Conservation (phyloP, 1,284 basidiomycete species). For the Agaricales sp. region DNA sequence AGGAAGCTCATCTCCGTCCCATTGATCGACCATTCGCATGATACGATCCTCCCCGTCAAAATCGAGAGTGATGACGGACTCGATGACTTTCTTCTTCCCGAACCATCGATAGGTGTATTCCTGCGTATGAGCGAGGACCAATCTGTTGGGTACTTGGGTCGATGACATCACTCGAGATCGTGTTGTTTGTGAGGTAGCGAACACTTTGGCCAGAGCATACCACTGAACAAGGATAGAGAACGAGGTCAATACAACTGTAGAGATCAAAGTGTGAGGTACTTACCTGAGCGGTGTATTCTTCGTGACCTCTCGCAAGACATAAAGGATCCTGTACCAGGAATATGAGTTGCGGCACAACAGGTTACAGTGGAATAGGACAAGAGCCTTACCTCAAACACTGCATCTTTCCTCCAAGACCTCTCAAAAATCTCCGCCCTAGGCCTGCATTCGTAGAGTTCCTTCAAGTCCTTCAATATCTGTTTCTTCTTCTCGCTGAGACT, state of each 20-base stretch:
- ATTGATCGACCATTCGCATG: slow-evolving; percentile 46
- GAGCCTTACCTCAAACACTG: slow-evolving; percentile 43
- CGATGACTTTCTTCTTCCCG: slow-evolving; percentile 39
- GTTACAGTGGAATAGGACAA: not conserved
- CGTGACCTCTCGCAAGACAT: slow-evolving; percentile 37
- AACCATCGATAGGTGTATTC: slow-evolving; percentile 46
- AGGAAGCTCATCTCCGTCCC: slow-evolving; percentile 49
- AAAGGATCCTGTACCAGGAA: slow-evolving; percentile 38
- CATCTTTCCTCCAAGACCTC: slow-evolving; percentile 46
- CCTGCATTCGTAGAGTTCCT: slow-evolving; percentile 47
- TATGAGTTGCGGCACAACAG: slow-evolving; percentile 4
- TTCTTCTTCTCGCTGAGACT: slow-evolving; percentile 20
- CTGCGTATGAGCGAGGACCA: slow-evolving; percentile 53
- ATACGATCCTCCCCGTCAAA: slow-evolving; percentile 56
- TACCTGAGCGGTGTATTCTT: slow-evolving; percentile 47
- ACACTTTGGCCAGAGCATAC: slow-evolving; percentile 43
- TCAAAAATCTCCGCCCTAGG: slow-evolving; percentile 47
- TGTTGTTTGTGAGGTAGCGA: slow-evolving; percentile 38
- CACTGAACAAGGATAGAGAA: slow-evolving; percentile 44
- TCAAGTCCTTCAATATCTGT: slow-evolving; percentile 40
- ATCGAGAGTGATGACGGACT: slow-evolving; percentile 55
- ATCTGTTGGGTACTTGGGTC: slow-evolving; percentile 39
- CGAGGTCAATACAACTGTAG: slow-evolving; percentile 5
- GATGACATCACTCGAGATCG: slow-evolving; percentile 47
- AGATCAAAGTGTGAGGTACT: slow-evolving; percentile 16